Percentiles rank a stretch among this genome's conserved stretches.
phyloP scores from a whole-genome alignment of 495 filamentous ascomycete species.

The Parachaetomium inaequale region DNA sequence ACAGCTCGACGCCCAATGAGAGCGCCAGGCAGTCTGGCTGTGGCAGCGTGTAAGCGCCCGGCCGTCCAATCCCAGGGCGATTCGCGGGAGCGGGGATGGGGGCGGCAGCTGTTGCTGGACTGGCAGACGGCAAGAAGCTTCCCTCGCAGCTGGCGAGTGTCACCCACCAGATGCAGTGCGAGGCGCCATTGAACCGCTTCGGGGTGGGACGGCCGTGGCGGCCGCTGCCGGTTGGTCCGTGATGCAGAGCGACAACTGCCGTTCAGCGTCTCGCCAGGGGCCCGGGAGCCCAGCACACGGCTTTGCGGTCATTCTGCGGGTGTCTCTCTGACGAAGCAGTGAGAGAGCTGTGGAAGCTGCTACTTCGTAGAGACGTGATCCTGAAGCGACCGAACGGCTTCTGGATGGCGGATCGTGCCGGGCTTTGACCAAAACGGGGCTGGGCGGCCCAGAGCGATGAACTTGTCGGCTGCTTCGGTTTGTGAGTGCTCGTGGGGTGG shows the following conservation, averaged over 20 bases:
- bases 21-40: constrained; percentile 14
- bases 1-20: constrained; percentile 30
- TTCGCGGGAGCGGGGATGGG: constrained; percentile 10
- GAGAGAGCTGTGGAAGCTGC: no score
- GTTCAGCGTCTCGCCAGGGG: background rate
- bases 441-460: no score
- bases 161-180: background rate
- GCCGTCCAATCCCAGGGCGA: constrained; percentile 23
- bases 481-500: background rate
- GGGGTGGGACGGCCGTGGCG: background rate
- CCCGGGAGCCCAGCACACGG: background rate
- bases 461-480: no score
- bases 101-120: background rate
- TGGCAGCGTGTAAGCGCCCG: constrained; percentile 30
- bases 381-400: background rate
- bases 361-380: no score
- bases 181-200: background rate
- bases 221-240: constrained; percentile 6
- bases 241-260: background rate
- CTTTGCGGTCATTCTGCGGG: background rate
- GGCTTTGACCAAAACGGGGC: no score
- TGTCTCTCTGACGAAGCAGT: no score
- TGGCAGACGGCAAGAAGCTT: background rate
- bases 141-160: background rate
- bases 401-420: no score